Conservation (phyloP, 2,329 filamentous ascomycete species). For the Diaporthe ampelina region DNA sequence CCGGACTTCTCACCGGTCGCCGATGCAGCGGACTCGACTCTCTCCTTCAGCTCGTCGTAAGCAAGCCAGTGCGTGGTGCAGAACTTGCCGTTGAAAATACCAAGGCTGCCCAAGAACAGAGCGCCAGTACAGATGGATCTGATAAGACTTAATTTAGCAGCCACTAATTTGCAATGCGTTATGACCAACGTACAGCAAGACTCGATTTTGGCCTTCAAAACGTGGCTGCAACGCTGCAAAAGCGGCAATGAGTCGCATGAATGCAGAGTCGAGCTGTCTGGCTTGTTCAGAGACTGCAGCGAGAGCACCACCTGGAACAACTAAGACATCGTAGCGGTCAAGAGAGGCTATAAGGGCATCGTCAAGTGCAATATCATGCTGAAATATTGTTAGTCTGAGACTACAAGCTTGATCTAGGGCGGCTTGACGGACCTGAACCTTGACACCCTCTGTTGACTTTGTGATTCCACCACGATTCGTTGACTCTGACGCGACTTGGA, state of each 20-base stretch:
- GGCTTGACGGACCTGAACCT: neutral
- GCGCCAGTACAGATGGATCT: constrained; percentile 10
- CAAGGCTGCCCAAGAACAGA: constrained; percentile 6
- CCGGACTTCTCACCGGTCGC: neutral
- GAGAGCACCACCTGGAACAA: neutral
- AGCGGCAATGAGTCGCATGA: constrained; percentile 10
- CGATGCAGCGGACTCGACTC: neutral
- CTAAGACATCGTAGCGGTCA: neutral
- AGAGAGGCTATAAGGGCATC: constrained; percentile 2
- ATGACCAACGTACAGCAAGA: neutral
- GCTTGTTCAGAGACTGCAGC: neutral
- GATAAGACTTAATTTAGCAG: neutral
- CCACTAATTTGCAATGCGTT: rapidly evolving
- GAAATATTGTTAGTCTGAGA: neutral
- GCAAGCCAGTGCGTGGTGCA: constrained; percentile 10
- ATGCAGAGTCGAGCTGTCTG: neutral
- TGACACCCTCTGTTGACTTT: neutral
- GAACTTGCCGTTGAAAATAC: constrained; percentile 1
- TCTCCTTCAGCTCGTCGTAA: constrained; percentile 5
- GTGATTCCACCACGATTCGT: neutral
- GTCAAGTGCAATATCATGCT: constrained; percentile 1
- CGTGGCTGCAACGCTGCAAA: constrained; percentile 2
- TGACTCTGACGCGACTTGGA: constrained; percentile 32
- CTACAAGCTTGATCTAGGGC: no score
- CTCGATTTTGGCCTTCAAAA: neutral